phyloP scores from a whole-genome alignment of 208 protist genomes.

The Acanthamoeba lenticulata region DNA sequence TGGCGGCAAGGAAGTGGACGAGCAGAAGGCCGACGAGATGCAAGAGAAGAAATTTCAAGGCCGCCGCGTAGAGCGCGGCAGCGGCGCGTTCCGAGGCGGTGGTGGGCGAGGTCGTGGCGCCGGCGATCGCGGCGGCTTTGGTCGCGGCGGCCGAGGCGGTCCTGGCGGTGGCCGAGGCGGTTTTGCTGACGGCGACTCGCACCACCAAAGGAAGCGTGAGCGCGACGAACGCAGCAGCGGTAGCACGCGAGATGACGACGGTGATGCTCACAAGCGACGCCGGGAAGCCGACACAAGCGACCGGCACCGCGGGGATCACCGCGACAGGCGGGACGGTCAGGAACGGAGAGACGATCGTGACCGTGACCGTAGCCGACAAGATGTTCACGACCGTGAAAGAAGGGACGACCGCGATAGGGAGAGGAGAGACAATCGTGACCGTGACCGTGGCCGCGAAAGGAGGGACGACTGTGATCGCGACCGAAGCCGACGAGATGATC shows the following conservation, averaged over 20 bases:
- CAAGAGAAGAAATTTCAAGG: conserved; percentile 21
- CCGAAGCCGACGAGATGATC: background rate
- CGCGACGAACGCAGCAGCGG: background rate
- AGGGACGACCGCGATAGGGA: background rate
- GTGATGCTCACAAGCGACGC: background rate
- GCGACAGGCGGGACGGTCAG: background rate
- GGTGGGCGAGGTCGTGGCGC: background rate
- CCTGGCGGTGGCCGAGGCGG: background rate
- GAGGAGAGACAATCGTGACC: background rate
- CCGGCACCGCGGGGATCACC: background rate
- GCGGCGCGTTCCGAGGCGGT: background rate
- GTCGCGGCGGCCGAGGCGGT: background rate
- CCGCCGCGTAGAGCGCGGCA: background rate
- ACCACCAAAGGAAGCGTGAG: background rate
- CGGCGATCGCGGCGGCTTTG: background rate
- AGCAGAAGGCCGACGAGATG: conserved; percentile 19
- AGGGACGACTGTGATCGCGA: background rate
- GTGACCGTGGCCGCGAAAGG: background rate
- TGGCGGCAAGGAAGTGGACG: background rate
- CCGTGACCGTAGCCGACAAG: background rate
- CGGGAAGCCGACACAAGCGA: background rate
- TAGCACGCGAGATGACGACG: background rate
- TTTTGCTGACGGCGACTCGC: background rate
- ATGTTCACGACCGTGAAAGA: background rate
- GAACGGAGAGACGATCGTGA: background rate